A percentile compares a stretch with the other conserved stretches of the same genome.
Conservation (phyloP, 2,329 filamentous ascomycete species). For the Sarocladiaceae sp. region DNA sequence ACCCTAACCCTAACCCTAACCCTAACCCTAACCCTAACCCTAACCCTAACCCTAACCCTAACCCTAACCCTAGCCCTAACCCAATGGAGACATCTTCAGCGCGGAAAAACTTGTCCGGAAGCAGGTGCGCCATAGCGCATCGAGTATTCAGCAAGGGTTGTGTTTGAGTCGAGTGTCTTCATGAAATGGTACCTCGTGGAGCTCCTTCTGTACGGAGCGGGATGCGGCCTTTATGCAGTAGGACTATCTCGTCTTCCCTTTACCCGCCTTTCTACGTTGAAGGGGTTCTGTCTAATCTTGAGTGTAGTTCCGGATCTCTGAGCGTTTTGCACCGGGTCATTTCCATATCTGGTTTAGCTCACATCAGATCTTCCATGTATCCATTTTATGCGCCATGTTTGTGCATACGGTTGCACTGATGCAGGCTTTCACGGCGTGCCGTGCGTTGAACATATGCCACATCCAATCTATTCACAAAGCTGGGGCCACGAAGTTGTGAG, state of each 20-base stretch:
- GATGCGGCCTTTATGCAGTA: constrained; percentile 73
- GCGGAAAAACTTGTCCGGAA: no score
- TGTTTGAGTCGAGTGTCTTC: no score
- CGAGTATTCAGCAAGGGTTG: no score
- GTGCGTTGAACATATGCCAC: constrained; percentile 14
- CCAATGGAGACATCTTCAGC: no score
- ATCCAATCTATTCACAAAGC: constrained; percentile 11
- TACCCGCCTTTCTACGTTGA: background rate
- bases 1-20: no score
- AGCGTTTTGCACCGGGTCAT: constrained; percentile 63
- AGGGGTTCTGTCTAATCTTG: constrained; percentile 4
- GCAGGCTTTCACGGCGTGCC: constrained; percentile 15
- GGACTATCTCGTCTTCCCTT: constrained; percentile 21
- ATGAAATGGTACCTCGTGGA: constrained; percentile 15
- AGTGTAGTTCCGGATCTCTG: constrained; percentile 62
- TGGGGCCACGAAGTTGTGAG: background rate
- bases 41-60: no score
- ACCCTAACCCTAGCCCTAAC: no score
- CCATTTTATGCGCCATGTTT: constrained; percentile 15
- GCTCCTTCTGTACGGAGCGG: constrained; percentile 25
- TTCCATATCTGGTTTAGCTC: constrained; percentile 85
- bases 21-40: no score
- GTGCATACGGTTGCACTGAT: constrained; percentile 14
- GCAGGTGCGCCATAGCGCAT: no score
- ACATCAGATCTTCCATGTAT: constrained; percentile 84